phyloP scores from a whole-genome alignment of 805 yeast species.

The Ogataea degrootiae region DNA sequence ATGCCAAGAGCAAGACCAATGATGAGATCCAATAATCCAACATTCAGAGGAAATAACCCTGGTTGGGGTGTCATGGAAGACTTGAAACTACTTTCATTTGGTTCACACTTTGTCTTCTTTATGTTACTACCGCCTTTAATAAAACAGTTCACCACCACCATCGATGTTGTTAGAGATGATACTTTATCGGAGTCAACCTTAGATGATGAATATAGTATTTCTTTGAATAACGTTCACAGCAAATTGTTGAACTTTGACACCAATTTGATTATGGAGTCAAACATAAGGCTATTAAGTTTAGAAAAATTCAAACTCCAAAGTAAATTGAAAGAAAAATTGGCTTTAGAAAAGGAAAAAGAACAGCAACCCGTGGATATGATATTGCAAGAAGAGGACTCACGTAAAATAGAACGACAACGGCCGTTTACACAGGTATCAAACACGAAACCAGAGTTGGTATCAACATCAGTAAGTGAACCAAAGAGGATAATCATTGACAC shows the following conservation, averaged over 20 bases:
- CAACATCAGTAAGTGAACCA: neutral
- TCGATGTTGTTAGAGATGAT: slow-evolving; percentile 28
- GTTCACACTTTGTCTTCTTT: slow-evolving; percentile 29
- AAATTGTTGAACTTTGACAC: no score
- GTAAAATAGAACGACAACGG: no score
- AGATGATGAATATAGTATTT: neutral
- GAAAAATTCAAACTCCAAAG: neutral
- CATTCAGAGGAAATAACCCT: neutral
- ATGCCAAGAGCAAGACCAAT: slow-evolving; percentile 1
- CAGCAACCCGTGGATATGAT: neutral
- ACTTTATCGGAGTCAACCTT: slow-evolving; percentile 13
- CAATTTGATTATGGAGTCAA: neutral
- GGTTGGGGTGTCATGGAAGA: slow-evolving; percentile 26
- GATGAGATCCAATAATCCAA: no score
- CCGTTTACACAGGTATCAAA: neutral
- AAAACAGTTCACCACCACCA: slow-evolving; percentile 24
- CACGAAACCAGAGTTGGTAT: neutral
- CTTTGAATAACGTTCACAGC: neutral
- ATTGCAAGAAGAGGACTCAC: no score
- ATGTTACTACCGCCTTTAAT: slow-evolving; percentile 26
- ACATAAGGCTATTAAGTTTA: neutral
- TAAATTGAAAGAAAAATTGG: neutral
- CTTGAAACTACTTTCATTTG: slow-evolving; percentile 26
- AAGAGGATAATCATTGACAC: neutral
- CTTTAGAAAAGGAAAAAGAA: neutral